These are phyloP conservation scores for Globisporangium polare DNA, from an alignment of 352 stramenopile species.

Conservation along the genomic window DNA sequence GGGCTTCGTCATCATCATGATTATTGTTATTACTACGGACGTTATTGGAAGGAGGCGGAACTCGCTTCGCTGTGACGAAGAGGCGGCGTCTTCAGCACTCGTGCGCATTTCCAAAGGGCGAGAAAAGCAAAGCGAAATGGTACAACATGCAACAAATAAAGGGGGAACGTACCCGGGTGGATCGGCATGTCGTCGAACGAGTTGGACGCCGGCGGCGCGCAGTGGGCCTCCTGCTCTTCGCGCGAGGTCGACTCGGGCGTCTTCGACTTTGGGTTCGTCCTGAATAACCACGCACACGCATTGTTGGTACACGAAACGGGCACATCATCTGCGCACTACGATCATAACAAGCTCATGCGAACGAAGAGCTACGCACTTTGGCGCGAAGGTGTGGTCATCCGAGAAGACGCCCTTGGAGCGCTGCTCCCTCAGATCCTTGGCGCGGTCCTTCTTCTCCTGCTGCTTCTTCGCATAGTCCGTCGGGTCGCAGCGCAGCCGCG, in stretches of 20 bases:
- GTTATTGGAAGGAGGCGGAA: slow-evolving; percentile 18
- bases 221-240: slow-evolving; percentile 40
- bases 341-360: not conserved
- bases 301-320: not conserved
- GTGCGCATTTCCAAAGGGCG: slow-evolving; percentile 20
- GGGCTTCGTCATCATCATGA: slow-evolving; percentile 26
- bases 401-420: slow-evolving; percentile 61
- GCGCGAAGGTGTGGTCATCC: slow-evolving; percentile 73
- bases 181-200: slow-evolving; percentile 43
- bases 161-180: slow-evolving; percentile 29
- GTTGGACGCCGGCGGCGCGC: slow-evolving; percentile 12
- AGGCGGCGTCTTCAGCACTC: slow-evolving; percentile 17
- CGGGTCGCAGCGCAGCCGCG: slow-evolving; percentile 67
- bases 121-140: not conserved
- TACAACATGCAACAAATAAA: not conserved
- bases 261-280: slow-evolving; percentile 41
- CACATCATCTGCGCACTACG: not conserved
- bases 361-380: slow-evolving; percentile 43
- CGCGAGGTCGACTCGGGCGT: slow-evolving; percentile 33
- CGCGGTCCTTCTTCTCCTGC: slow-evolving; percentile 71
- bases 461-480: slow-evolving; percentile 81
- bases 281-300: slow-evolving; percentile 2
- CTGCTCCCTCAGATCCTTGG: slow-evolving; percentile 70
- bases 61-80: slow-evolving; percentile 17
- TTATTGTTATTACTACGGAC: slow-evolving; percentile 56